These are phyloP conservation scores for Scutellaria galericulata DNA, from an alignment of 257 asterid species.

Conservation along the genomic window DNA sequence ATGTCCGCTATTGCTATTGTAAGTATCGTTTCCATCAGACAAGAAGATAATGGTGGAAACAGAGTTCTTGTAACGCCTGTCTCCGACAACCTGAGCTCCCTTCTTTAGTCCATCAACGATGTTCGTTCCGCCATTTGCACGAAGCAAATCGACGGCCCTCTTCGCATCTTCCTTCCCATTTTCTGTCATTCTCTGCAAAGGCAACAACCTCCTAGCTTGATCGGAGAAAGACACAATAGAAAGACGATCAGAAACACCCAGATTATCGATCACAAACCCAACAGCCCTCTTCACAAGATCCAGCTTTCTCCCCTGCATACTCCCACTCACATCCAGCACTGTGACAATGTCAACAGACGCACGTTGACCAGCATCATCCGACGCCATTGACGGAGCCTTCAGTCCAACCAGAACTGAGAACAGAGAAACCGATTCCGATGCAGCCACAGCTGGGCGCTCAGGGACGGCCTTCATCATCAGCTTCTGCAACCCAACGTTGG, in stretches of 20 bases:
- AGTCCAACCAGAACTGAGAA: slow-evolving; percentile 41
- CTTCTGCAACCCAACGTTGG: slow-evolving; percentile 2
- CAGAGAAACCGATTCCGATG: slow-evolving; percentile 28
- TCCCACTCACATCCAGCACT: slow-evolving; percentile 48
- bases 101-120: slow-evolving; percentile 42
- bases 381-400: slow-evolving; percentile 33
- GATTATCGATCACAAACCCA: slow-evolving; percentile 30
- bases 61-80: slow-evolving; percentile 40
- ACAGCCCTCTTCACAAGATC: slow-evolving; percentile 38
- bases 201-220: slow-evolving; percentile 39
- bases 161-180: slow-evolving; percentile 42
- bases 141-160: slow-evolving; percentile 37
- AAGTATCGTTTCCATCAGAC: slow-evolving; percentile 49
- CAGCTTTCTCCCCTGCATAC: slow-evolving; percentile 41
- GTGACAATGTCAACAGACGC: slow-evolving; percentile 50
- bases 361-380: slow-evolving; percentile 22
- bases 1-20: too few relatives aligned
- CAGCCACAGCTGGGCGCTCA: slow-evolving; percentile 36
- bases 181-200: slow-evolving; percentile 44
- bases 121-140: slow-evolving; percentile 38
- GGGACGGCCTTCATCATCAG: slow-evolving; percentile 34
- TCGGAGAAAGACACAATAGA: slow-evolving; percentile 31
- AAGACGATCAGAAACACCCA: slow-evolving; percentile 33
- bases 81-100: slow-evolving; percentile 44
- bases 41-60: slow-evolving; percentile 44